Base-by-base conservation (phyloP, 441 rosid species). In the Lagerstroemia fauriei region DNA sequence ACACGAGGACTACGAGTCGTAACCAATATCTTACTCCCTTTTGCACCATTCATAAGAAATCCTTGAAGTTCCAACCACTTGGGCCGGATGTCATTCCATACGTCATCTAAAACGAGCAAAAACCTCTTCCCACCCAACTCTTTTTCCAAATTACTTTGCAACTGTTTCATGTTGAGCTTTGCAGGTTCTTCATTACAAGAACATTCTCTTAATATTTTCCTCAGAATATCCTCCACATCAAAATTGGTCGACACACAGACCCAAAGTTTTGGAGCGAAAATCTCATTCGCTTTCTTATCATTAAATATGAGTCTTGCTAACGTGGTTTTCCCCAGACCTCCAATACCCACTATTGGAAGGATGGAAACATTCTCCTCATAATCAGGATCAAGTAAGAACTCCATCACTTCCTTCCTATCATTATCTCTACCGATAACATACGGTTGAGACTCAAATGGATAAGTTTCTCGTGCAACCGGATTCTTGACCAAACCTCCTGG, bases 81-180 rank as follows among this genome's bases (percentile, higher is more conserved):
- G n/a, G n/a, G n/a, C n/a, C n/a, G 76, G 34, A 38, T 46, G 24
- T 74, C 78, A 27, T 66, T 73, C 82, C 85, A 83, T 0, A 78
- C 78, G 48, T 78, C 82, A 79, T 83, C 85, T 22, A 83, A 65
- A 20, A 83, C 82, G 41, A 79, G 31, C 13, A 83, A 65, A 78
- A 78, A 53, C 53, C 44, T 73, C 32, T 74, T 80, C 32, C 63
- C 59, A 2, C 27, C 4, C 11, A 84, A 27, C 38, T 75, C 41
- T 17, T 63, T 66, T 74, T 9, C 10, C 31, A 83, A 11, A 34
- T 11, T 47, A 7, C 24, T n/a, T 61, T 73, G 79, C 34, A 83
- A 66, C 24, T 65, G 24, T 0, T 78, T 78, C 27, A 79, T 11
- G 27, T 79, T 32, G 9, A 46, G 34, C 4, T 31, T 13, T 16